Conservation (phyloP, 768 basidiomycete species). For the Lactifluus pinguis region DNA sequence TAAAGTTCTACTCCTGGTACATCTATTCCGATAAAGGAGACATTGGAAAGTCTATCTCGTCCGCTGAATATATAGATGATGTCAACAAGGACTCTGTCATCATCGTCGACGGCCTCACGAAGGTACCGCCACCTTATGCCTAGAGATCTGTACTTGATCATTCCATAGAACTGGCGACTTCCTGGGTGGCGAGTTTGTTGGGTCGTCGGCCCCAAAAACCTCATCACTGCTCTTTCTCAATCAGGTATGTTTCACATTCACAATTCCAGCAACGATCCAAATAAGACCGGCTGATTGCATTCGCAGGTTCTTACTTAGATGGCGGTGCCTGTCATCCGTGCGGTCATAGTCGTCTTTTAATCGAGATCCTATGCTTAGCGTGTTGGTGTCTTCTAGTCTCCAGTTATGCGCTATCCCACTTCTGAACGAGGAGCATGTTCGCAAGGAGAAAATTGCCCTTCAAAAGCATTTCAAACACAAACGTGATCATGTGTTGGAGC, state of each 20-base stretch:
- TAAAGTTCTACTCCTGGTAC: slow-evolving; percentile 86
- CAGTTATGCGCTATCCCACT: slow-evolving; percentile 85
- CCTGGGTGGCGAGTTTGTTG: slow-evolving; percentile 94
- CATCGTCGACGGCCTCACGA: no score
- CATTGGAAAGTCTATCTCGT: no score
- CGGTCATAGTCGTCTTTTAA: slow-evolving; percentile 23
- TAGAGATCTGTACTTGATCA: slow-evolving; percentile 17
- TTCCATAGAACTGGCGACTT: slow-evolving; percentile 78
- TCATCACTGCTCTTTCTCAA: slow-evolving; percentile 87
- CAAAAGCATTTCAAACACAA: slow-evolving; percentile 89
- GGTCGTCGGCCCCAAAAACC: slow-evolving; percentile 86
- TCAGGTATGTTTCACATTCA: slow-evolving; percentile 39
- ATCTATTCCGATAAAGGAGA: no score
- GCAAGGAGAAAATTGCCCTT: slow-evolving; percentile 70
- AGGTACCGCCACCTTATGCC: not conserved
- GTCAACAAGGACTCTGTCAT: no score
- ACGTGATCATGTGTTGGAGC: slow-evolving; percentile 78
- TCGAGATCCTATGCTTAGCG: not conserved
- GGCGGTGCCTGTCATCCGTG: slow-evolving; percentile 93
- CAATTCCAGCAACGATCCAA: not conserved
- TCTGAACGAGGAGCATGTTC: slow-evolving; percentile 60
- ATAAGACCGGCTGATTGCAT: not conserved
- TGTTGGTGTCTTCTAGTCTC: slow-evolving; percentile 36
- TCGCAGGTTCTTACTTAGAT: slow-evolving; percentile 78
- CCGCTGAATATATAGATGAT: no score